These are phyloP conservation scores for Croton setiger DNA, from an alignment of 441 rosid species.

Conservation along the genomic window DNA sequence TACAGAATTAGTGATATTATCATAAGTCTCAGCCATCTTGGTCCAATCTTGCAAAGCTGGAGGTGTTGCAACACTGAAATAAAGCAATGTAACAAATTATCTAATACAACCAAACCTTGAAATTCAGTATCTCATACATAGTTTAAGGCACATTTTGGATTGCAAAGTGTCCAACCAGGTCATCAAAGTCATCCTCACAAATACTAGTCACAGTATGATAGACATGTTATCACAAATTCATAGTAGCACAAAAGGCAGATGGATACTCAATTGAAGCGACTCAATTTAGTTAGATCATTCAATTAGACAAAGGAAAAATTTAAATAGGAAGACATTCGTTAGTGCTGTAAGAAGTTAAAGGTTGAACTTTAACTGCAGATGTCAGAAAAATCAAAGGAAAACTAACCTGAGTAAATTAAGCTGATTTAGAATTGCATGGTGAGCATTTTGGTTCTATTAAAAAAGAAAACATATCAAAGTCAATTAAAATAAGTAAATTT, in stretches of 20 bases:
- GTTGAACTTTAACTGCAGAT: background rate
- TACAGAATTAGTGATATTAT: conserved; percentile 58
- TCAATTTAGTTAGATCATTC: conserved; percentile 5
- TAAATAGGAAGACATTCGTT: background rate
- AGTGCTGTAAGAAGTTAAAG: background rate
- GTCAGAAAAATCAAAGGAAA: conserved; percentile 3
- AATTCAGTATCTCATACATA: conserved; percentile 7
- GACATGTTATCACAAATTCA: background rate
- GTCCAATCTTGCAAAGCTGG: conserved; percentile 79
- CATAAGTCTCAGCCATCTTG: conserved; percentile 66
- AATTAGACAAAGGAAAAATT: background rate
- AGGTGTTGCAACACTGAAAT: conserved; percentile 48
- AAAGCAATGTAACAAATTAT: conserved; percentile 11
- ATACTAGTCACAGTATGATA: conserved; percentile 8
- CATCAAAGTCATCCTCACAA: background rate
- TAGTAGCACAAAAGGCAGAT: conserved; percentile 2
- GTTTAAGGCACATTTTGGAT: conserved; percentile 4
- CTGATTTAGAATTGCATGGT: conserved; percentile 64
- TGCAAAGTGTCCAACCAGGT: background rate
- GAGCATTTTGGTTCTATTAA: conserved; percentile 77
- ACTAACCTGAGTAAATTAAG: conserved; percentile 54
- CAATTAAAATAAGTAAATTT: background rate
- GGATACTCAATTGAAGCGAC: conserved; percentile 5
- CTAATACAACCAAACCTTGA: conserved; percentile 13
- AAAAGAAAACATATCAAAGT: conserved; percentile 19